Conservation (phyloP, 257 asterid genomes). For the Mitragyna speciosa region DNA sequence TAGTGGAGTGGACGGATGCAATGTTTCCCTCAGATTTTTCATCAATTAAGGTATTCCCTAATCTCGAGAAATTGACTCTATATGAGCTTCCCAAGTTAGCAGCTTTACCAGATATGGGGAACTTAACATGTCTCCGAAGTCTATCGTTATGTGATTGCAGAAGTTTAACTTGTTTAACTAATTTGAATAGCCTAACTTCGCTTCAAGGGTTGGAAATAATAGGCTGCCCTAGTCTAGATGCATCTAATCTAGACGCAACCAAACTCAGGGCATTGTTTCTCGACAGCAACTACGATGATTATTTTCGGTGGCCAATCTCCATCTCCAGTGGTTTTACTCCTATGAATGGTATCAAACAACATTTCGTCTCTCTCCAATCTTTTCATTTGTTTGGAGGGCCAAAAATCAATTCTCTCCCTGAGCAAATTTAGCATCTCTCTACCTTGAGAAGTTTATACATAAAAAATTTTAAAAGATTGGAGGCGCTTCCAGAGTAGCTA, state of each 20-base stretch:
- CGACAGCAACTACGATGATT: no score
- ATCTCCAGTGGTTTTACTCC: not conserved
- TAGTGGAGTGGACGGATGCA: not conserved
- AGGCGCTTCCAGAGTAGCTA: slow-evolving; percentile 32
- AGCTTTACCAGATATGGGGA: no score
- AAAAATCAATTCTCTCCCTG: slow-evolving; percentile 11
- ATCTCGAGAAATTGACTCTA: not conserved
- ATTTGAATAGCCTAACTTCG: not conserved
- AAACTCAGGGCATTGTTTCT: no score
- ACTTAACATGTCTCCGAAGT: no score
- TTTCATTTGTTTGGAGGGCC: slow-evolving; percentile 11
- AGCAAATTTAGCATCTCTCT: slow-evolving; percentile 13
- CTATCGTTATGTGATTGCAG: no score
- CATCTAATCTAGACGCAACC: no score
- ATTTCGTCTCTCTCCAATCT: not conserved
- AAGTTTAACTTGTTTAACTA: not conserved
- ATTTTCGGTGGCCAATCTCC: slow-evolving; percentile 8
- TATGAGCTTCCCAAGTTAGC: not conserved
- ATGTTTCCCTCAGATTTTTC: not conserved
- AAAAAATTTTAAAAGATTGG: slow-evolving; percentile 12
- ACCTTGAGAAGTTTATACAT: not conserved
- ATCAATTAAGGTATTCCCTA: not conserved
- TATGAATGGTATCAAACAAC: no score
- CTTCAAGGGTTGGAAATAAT: not conserved
- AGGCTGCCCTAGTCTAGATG: no score